A percentile compares a stretch with the other conserved stretches of the same genome.
These are phyloP conservation scores for Penicillium sp. DNA, from an alignment of 2,329 filamentous ascomycete genomes.

Conservation along the genomic window DNA sequence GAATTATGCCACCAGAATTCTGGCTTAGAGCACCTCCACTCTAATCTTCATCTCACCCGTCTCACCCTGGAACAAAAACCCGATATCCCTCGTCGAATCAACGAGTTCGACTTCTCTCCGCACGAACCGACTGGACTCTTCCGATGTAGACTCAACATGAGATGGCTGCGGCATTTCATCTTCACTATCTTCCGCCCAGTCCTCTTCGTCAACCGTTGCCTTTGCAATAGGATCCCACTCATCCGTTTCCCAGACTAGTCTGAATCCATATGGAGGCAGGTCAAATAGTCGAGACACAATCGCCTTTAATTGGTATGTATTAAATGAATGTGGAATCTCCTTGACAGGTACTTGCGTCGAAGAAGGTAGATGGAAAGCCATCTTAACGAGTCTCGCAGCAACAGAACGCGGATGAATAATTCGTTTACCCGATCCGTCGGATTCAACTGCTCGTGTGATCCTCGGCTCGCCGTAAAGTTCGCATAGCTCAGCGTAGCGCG, in stretches of 20 bases:
- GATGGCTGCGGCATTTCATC: slow-evolving; percentile 22
- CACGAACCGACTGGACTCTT: slow-evolving; percentile 60
- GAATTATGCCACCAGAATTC: background rate
- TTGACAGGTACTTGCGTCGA: slow-evolving; percentile 30
- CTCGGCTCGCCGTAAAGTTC: slow-evolving; percentile 71
- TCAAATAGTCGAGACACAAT: slow-evolving; percentile 71
- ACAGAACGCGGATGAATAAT: slow-evolving; percentile 73
- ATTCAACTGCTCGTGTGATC: slow-evolving; percentile 56
- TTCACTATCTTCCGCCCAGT: slow-evolving; percentile 46
- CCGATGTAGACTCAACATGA: slow-evolving; percentile 10
- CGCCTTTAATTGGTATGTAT: slow-evolving; percentile 79
- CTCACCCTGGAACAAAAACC: slow-evolving; percentile 71
- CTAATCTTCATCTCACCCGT: slow-evolving; percentile 68
- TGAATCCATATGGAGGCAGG: slow-evolving; percentile 62
- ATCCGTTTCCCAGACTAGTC: slow-evolving; percentile 82
- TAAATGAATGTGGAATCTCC: slow-evolving; percentile 72
- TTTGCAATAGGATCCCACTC: slow-evolving; percentile 80
- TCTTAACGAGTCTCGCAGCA: slow-evolving; percentile 70
- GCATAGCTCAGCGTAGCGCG: slow-evolving; percentile 73
- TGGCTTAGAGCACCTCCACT: slow-evolving; percentile 53
- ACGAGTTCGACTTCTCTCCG: slow-evolving; percentile 77
- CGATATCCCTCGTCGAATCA: slow-evolving; percentile 77
- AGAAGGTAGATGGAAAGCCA: slow-evolving; percentile 57
- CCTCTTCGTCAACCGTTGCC: slow-evolving; percentile 59
- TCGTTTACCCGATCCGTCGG: slow-evolving; percentile 15